Base-by-base conservation (phyloP, 169 alveolate species). In the Babesia ovis region DNA sequence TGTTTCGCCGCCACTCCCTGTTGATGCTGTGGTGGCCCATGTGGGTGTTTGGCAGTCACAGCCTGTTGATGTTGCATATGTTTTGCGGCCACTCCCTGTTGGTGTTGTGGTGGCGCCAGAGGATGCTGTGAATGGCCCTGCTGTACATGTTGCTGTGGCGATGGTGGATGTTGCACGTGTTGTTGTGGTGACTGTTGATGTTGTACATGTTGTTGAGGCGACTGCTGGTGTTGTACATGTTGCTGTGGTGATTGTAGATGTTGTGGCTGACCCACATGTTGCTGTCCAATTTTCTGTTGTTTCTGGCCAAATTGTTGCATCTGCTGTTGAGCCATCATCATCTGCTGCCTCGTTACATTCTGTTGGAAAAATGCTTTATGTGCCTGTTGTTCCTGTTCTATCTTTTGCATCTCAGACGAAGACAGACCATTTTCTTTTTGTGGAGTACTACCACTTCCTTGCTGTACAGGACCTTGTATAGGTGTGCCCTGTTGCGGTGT, bases 261-360 rank as follows among this genome's bases (percentile, higher is more conserved):
- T n/a, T n/a, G n/a, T 14, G 16, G 54, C 5, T 18, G 71, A 3
- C 56, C 3, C 43, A 14, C 56, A 3, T 39, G 71, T 8, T 60
- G 71, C 20, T 22, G 54, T 1, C 35, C 20, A 3, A 18, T 55
- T 20, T 42, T 27, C 20, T 60, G 71, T 4, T 11, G 39, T 14
- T 25, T 2, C 71, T 60, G 58, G 35, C 4, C 35, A 11, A n/a
- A 32, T 4, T 27, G 68, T 4, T 6, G 23, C 80, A 55, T 56
- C 35, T 46, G 71, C 53, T 35, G 80, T 20, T 41, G 77, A 2
- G 76, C 77, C 84, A 70, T 60, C 77, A 79, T 68, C 76, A 79
- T 68, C 14, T 77, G 35, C 56, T 75, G 86, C 35, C 76, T 18
- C 0, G 79, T 62, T 45, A 53, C 20, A 18, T 76, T 77, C 64